Percentiles rank a stretch among this genome's conserved stretches.
phyloP scores from a whole-genome alignment of 2,329 filamentous ascomycete genomes.

The Alternaria conjuncta region DNA sequence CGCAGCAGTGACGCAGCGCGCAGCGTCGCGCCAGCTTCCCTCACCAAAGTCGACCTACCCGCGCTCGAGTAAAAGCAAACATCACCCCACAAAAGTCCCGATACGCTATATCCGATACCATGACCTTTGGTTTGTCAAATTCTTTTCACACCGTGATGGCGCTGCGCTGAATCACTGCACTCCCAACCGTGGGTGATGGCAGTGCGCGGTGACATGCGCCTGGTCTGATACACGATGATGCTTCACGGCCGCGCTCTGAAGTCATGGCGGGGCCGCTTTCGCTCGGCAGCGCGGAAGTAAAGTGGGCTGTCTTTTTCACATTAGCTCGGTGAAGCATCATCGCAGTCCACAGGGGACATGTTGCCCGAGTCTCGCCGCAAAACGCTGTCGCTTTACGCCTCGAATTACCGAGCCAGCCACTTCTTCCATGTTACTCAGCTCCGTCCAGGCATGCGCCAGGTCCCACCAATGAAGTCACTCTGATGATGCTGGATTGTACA shows the following conservation, averaged over 20 bases:
- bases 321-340: slow-evolving; percentile 12
- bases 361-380: slow-evolving; percentile 45
- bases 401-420: slow-evolving; percentile 31
- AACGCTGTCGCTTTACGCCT: slow-evolving; percentile 26
- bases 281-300: slow-evolving; percentile 33
- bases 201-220: background rate
- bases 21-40: slow-evolving; percentile 6
- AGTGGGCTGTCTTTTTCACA: slow-evolving; percentile 19
- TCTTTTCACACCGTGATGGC: background rate
- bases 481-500: background rate
- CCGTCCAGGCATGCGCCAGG: slow-evolving; percentile 4
- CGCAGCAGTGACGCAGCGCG: slow-evolving; percentile 13
- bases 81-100: background rate
- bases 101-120: background rate
- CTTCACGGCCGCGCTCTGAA: slow-evolving; percentile 48
- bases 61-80: slow-evolving; percentile 11
- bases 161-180: slow-evolving; percentile 8
- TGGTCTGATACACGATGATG: slow-evolving; percentile 1
- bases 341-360: slow-evolving; percentile 4
- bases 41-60: slow-evolving; percentile 2
- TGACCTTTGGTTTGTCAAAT: background rate
- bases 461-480: slow-evolving; percentile 30
- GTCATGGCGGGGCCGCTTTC: slow-evolving; percentile 36
- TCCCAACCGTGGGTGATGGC: slow-evolving; percentile 44
- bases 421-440: slow-evolving; percentile 3